Evolutionary conservation across 208 protist species (phyloP), one percentile per base, ranked within the genome.

Genomic region (Trypanosoma caninum): DNA sequence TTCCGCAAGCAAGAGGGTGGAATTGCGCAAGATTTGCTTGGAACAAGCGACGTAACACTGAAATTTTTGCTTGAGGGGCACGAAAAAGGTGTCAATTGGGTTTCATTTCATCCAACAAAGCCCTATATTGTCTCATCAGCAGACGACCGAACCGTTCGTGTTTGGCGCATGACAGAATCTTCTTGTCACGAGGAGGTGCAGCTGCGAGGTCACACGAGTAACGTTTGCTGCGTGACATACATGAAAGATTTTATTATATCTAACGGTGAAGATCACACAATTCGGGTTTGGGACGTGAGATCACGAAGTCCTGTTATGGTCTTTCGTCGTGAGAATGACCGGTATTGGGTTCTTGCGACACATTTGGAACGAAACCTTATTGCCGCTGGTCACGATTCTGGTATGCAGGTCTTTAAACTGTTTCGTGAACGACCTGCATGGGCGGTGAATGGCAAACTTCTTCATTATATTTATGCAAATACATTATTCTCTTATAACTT

Each of bases 61-160:
- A 96, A 98, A 67, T 95, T 94, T 54, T 69, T 98, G 13, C 73
- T 99, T 6, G 98, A 99, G 50, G 98, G 97, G 10, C 99, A 99
- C 70, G 93, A 98, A 53, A 92, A 97, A 59, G 98, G 98, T 38
- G 97, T 99, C 22, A 99, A 99, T 80, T 99, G 97, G 95, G 98
- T 97, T 9, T 72, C 80, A 23, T 99, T 99, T 77, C 98, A 99
- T 77, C 97, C 96, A 5, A 96, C 87, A 16, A 69, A 95, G 28
- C 89, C 89, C 34, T 84, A 97, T 27, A 95, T 99, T 23, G 87
- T 99, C 9, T 99, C 97, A 6, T 97, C 87, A 23, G 84, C 96
- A 25, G 98, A 99, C 73, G 99, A 99, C 71, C 81, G 97, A 51
- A 92, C 94, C 8, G 87, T 99, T 35, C 95, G 97, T 59, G 60